These are phyloP conservation scores for Trichophaea hybrida DNA, from an alignment of 2,329 filamentous ascomycete species.

Conservation along the genomic window DNA sequence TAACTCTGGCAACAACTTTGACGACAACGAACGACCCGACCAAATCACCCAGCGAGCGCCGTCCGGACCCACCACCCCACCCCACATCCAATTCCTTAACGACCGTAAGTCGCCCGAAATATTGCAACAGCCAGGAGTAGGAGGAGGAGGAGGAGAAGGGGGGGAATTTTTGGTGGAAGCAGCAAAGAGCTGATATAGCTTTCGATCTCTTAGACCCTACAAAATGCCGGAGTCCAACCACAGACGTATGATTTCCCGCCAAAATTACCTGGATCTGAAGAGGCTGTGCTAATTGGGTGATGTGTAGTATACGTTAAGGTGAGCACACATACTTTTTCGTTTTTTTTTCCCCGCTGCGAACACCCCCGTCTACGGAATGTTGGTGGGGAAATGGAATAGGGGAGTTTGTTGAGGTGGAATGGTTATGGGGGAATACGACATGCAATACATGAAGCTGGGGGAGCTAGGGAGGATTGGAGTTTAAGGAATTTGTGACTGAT, in stretches of 20 bases:
- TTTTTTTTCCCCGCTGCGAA: neutral
- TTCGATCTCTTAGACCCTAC: neutral
- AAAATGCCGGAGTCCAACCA: slow-evolving; percentile 23
- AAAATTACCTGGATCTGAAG: neutral
- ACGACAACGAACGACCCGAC: slow-evolving; percentile 1
- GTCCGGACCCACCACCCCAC: neutral
- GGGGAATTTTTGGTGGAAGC: neutral
- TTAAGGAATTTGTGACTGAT: slow-evolving; percentile 7
- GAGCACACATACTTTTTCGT: neutral
- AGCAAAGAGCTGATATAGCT: neutral
- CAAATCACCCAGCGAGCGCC: slow-evolving; percentile 1
- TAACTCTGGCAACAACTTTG: neutral
- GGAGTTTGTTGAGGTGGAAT: neutral
- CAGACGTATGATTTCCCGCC: slow-evolving; percentile 17
- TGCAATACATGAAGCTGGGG: neutral
- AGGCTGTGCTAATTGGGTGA: neutral
- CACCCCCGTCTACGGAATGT: neutral
- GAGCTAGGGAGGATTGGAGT: neutral
- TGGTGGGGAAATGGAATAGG: neutral
- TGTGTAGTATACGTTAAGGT: slow-evolving; percentile 21
- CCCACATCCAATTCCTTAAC: neutral
- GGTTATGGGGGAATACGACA: neutral
- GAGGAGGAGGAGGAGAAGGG: neutral
- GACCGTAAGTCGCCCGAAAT: slow-evolving; percentile 8
- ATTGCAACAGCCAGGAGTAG: neutral